Base-by-base conservation (phyloP, 1,284 basidiomycete species). In the Ceratorhiza oryzae-sativae region DNA sequence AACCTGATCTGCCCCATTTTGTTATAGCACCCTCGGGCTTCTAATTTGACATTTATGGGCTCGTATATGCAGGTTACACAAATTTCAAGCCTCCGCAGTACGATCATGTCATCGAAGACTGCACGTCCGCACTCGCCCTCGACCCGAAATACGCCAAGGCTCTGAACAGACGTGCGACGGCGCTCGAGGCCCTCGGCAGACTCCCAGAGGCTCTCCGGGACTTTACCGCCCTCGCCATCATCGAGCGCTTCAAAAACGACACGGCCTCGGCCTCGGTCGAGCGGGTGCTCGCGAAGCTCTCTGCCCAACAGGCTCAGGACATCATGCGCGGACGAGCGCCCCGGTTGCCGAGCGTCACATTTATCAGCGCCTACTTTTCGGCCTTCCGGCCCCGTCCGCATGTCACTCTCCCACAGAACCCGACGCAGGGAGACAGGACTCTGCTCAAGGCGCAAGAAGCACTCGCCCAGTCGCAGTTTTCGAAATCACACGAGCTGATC, bases 351-450 rank as follows among this genome's bases (percentile, higher is more conserved):
- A 85, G 84, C 23, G 81, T 82, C 20, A 86, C 84, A 1, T 98
- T 99, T 81, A 93, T 98, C 76, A 91, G 92, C 13, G 94, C 96
- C 1, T 99, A 99, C 84, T 94, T 99, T 78, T 92, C 95, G 74
- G 97, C 97, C 10, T 99, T 99, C 92, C 90, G 97, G 76, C 84
- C 90, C 74, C 88, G 92, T 91, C 80, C 90, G 18, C 85, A 87
- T 71, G 95, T 93, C 15, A 78, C 81, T 0, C 85, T 97, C 45
- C 93, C 95, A n/a, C 90, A 90, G 76, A 84, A 85, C 55, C 88
- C 93, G 0, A 85, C 88, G 0, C 84, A 84, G 27, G 97, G 95
- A 18, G 97, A 99, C 80, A 82, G 90, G 75, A 97, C 94, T 0
- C 86, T 99, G 34, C 79, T 90, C 60, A 84, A 93, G 23, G 93